Percentiles rank a stretch among this genome's conserved stretches.
Evolutionary conservation across 2,329 filamentous ascomycete species (phyloP).

Genomic region (Neurospora crassa): DNA sequence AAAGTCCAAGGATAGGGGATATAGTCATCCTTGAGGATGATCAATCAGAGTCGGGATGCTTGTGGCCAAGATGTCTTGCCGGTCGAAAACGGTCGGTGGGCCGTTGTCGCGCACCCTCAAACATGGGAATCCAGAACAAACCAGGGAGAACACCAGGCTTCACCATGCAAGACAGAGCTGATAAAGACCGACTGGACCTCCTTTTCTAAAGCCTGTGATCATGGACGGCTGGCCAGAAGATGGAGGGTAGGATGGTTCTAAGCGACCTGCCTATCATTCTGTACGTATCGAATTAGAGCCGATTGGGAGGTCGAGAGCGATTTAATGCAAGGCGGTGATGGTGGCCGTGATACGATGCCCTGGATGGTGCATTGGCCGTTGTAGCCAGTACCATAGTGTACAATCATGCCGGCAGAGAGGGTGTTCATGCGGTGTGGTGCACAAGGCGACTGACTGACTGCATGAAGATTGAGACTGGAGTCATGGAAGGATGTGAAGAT

Average conservation of each 20-base stretch:
- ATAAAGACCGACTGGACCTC: neutral
- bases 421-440: neutral
- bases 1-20: neutral
- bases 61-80: neutral
- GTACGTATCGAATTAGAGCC: neutral
- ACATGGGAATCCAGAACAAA: neutral
- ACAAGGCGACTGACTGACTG: neutral
- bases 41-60: neutral
- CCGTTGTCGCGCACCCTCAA: neutral
- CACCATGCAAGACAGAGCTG: neutral
- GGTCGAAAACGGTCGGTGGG: neutral
- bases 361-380: neutral
- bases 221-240: neutral
- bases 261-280: neutral
- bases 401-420: neutral
- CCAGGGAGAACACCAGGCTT: neutral
- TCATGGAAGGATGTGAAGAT: neutral
- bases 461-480: neutral
- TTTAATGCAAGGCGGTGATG: neutral
- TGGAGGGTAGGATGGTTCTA: neutral
- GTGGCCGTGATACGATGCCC: neutral
- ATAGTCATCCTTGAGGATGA: neutral
- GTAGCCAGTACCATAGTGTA: no score
- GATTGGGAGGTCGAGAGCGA: neutral
- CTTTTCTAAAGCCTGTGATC: neutral